Evolutionary conservation across 2,329 filamentous ascomycete species (phyloP).

Genomic region (Fusarium pininemorale): DNA sequence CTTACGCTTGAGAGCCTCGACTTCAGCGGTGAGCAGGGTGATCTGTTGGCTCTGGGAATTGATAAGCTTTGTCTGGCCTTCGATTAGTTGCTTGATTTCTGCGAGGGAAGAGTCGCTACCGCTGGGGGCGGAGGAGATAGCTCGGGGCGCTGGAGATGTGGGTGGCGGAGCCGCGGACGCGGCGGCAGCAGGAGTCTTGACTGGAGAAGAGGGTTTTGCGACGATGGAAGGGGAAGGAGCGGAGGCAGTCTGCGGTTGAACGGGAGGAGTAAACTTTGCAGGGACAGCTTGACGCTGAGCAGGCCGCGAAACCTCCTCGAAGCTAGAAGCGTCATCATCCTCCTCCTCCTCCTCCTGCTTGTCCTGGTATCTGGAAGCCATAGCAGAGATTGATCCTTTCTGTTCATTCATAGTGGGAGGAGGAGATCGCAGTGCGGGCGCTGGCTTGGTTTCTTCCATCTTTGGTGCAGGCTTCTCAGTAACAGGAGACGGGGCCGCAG

Average conservation of each 20-base stretch:
- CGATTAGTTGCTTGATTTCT: conserved; percentile 80
- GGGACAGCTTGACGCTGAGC: conserved; percentile 64
- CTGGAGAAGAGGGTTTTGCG: conserved; percentile 47
- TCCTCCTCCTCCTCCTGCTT: conserved; percentile 70
- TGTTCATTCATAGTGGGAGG: conserved; percentile 83
- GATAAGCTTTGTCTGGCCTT: conserved; percentile 81
- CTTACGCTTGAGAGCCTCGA: conserved; percentile 83
- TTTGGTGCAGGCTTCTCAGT: conserved; percentile 50
- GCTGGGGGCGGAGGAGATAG: conserved; percentile 43
- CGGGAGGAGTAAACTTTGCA: conserved; percentile 54
- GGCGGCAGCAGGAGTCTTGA: conserved; percentile 41
- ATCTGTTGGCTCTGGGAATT: conserved; percentile 81
- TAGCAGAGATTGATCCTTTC: conserved; percentile 83
- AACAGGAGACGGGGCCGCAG: conserved; percentile 55
- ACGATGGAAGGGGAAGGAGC: conserved; percentile 34
- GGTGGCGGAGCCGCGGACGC: conserved; percentile 45
- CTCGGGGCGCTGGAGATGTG: conserved; percentile 39
- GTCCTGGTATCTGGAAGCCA: conserved; percentile 89
- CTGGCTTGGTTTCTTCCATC: conserved; percentile 59
- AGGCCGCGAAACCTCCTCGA: conserved; percentile 85
- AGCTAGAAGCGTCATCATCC: conserved; percentile 77
- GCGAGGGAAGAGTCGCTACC: conserved; percentile 72
- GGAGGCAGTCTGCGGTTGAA: conserved; percentile 36
- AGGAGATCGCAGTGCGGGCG: conserved; percentile 53
- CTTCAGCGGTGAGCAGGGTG: conserved; percentile 72